These are phyloP conservation scores for Arachnopeziza araneosa DNA, from an alignment of 2,329 filamentous ascomycete species.

Conservation along the genomic window DNA sequence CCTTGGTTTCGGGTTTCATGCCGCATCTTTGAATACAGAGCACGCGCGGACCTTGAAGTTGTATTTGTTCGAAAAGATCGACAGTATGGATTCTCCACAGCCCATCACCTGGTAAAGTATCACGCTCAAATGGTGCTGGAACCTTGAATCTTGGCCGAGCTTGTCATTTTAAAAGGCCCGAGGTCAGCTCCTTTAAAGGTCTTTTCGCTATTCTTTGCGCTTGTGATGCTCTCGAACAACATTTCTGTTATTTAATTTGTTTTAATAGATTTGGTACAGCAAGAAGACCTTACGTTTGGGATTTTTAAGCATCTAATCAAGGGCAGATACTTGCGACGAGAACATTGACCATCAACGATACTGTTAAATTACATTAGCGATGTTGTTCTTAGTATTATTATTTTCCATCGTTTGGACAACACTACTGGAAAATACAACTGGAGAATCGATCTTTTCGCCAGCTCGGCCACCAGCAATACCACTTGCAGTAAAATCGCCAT, in stretches of 20 bases:
- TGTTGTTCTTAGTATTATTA: neutral
- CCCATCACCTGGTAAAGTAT: neutral
- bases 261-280: neutral
- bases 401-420: neutral
- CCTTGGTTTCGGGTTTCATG: neutral
- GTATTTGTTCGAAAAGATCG: neutral
- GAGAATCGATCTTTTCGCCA: slow-evolving; percentile 53
- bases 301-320: neutral
- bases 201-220: neutral
- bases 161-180: neutral
- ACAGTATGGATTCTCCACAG: neutral
- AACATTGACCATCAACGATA: neutral
- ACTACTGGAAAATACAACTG: slow-evolving; percentile 3
- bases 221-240: neutral
- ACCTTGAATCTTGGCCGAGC: neutral
- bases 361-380: neutral
- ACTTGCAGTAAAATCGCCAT: slow-evolving; percentile 69
- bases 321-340: neutral
- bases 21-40: neutral
- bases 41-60: neutral
- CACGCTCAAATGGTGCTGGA: neutral
- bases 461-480: slow-evolving; percentile 63
- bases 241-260: neutral
- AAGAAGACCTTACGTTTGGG: neutral
- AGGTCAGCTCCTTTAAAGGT: neutral